Conservation (phyloP, 1,284 basidiomycete genomes). For the Trametes hirsuta region DNA sequence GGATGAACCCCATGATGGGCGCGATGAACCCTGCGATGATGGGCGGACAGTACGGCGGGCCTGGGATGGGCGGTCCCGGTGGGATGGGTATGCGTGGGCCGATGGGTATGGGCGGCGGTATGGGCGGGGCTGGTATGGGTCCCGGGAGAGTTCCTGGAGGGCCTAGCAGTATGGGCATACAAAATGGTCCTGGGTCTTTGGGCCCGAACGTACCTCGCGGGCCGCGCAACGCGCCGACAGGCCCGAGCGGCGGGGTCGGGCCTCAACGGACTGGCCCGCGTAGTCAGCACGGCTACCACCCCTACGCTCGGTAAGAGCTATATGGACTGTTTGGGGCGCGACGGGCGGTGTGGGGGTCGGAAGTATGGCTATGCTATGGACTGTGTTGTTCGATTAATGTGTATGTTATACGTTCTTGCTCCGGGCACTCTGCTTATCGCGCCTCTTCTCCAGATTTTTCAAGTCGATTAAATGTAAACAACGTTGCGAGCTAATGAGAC, state of each 20-base stretch:
- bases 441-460: no score
- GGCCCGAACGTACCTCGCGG: constrained; percentile 69
- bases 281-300: constrained; percentile 79
- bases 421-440: no score
- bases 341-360: not conserved
- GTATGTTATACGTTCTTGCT: constrained; percentile 3
- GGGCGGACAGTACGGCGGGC: constrained; percentile 35
- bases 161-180: constrained; percentile 34
- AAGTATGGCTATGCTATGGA: constrained; percentile 14
- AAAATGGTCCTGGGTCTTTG: constrained; percentile 37
- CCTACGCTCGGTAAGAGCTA: constrained; percentile 63
- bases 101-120: constrained; percentile 49
- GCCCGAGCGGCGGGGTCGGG: constrained; percentile 59
- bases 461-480: no score
- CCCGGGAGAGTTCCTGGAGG: constrained; percentile 34
- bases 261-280: constrained; percentile 74
- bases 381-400: constrained; percentile 19
- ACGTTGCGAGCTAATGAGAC: no score
- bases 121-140: constrained; percentile 48
- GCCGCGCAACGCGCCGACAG: constrained; percentile 60
- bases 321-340: not conserved
- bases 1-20: constrained; percentile 61
- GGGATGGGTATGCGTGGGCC: constrained; percentile 44
- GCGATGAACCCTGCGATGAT: constrained; percentile 42
- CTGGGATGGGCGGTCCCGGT: constrained; percentile 41